Evolutionary conservation across 208 protist genomes (phyloP).

Genomic region (Trypanosoma mega): DNA sequence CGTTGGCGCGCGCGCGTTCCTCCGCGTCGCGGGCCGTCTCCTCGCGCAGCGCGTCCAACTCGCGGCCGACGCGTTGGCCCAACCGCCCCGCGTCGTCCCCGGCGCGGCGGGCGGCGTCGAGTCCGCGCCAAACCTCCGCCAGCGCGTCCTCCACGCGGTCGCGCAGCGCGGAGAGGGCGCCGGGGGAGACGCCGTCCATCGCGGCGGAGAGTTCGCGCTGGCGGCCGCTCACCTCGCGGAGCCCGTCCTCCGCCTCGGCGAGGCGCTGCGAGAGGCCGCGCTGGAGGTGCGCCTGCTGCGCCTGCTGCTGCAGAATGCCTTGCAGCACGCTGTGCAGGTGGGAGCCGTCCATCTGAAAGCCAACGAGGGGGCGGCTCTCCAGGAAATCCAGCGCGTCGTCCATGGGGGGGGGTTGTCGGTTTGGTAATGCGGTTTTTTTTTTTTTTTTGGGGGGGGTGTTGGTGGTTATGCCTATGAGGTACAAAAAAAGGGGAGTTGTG

Average conservation of each 20-base stretch:
- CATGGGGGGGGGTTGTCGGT: slow-evolving; percentile 20
- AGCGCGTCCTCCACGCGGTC: slow-evolving; percentile 54
- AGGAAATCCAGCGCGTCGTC: slow-evolving; percentile 69
- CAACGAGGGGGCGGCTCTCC: slow-evolving; percentile 77
- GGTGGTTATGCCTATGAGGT: no score
- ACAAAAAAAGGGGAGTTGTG: no score
- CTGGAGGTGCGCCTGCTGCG: slow-evolving; percentile 38
- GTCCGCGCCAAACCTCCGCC: no score
- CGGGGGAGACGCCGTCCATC: slow-evolving; percentile 32
- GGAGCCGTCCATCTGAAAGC: slow-evolving; percentile 81
- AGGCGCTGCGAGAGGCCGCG: slow-evolving; percentile 36
- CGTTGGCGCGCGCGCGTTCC: no score
- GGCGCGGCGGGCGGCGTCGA: slow-evolving; percentile 34
- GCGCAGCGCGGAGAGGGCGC: slow-evolving; percentile 35
- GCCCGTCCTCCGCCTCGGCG: slow-evolving; percentile 35
- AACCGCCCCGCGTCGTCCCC: slow-evolving; percentile 49
- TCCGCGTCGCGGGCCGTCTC: slow-evolving; percentile 36
- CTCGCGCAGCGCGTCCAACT: slow-evolving; percentile 33
- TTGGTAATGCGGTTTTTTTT: background rate
- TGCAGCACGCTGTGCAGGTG: slow-evolving; percentile 74
- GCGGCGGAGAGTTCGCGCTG: slow-evolving; percentile 45
- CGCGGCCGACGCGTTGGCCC: slow-evolving; percentile 46
- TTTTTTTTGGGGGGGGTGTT: no score
- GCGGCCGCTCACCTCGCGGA: slow-evolving; percentile 39
- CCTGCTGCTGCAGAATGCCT: slow-evolving; percentile 57